Percentiles rank a stretch among this genome's conserved stretches.
Evolutionary conservation across 176 grass and related monocot genomes (phyloP).

Genomic region (Panicum miliaceum): DNA sequence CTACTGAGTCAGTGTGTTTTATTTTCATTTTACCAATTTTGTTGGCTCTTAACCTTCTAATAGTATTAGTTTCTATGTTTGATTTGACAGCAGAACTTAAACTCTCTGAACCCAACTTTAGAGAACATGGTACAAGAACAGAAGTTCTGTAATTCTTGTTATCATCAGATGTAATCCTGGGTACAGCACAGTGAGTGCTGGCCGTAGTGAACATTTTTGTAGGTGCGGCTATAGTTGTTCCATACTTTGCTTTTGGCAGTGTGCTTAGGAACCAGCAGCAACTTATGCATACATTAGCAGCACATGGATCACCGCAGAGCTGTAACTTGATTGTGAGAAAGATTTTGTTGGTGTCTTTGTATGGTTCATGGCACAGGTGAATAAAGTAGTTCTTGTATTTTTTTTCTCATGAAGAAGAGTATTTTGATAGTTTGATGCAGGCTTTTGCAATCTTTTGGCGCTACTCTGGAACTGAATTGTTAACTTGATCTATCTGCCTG

Average conservation of each 20-base stretch:
- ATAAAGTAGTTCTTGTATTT: not conserved
- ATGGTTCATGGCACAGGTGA: not conserved
- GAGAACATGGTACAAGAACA: not conserved
- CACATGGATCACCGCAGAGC: not conserved
- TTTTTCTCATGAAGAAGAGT: not conserved
- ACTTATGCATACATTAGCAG: not conserved
- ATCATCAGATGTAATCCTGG: not conserved
- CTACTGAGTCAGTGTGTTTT: not conserved
- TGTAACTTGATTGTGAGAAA: not conserved
- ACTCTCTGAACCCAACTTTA: not conserved
- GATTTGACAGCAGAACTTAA: not conserved
- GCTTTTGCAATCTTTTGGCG: no score
- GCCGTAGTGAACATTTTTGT: not conserved
- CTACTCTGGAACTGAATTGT: not conserved
- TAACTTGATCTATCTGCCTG: not conserved
- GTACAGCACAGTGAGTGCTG: not conserved
- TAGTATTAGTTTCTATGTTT: not conserved
- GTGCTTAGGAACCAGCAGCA: not conserved
- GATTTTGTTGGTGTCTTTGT: not conserved
- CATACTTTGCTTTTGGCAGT: no score
- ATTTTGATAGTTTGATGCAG: not conserved
- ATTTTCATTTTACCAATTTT: not conserved
- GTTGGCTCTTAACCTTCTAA: conserved; percentile 1
- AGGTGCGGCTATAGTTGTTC: not conserved
- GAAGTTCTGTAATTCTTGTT: not conserved